Percentiles rank a stretch among this genome's conserved stretches.
Conservation (phyloP, 192 early-diverging fungal species). For the Nowakowskiella sp. region DNA sequence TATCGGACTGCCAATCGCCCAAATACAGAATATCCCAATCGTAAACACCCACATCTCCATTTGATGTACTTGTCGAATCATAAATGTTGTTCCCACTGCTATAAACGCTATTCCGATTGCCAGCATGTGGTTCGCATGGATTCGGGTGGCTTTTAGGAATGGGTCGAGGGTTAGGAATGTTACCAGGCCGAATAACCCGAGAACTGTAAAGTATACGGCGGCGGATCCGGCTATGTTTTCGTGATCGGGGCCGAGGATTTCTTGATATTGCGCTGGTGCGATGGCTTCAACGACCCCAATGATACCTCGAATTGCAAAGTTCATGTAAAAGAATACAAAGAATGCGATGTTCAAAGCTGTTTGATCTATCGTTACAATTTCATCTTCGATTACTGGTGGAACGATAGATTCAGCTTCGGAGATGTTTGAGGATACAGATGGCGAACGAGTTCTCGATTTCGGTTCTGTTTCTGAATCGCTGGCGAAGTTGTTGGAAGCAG, state of each 20-base stretch:
- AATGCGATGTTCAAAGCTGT: conserved; percentile 11
- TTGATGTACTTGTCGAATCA: conserved; percentile 1
- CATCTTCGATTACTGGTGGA: too few relatives aligned
- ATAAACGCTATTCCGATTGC: conserved; percentile 2
- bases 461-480: too few relatives aligned
- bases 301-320: conserved; percentile 22
- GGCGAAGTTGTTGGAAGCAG: too few relatives aligned
- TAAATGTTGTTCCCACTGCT: background rate
- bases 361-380: too few relatives aligned
- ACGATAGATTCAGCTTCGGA: too few relatives aligned
- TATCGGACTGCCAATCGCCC: conserved; percentile 29
- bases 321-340: conserved; percentile 19
- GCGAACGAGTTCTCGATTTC: too few relatives aligned
- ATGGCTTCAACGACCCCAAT: conserved; percentile 26
- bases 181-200: conserved; percentile 18
- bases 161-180: conserved; percentile 19
- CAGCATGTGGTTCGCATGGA: background rate
- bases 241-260: conserved; percentile 1
- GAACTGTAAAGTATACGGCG: conserved; percentile 20
- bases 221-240: conserved; percentile 2
- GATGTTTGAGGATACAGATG: too few relatives aligned
- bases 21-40: conserved; percentile 23
- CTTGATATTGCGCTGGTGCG: conserved; percentile 22
- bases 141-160: conserved; percentile 6
- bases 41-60: conserved; percentile 11